Evolutionary conservation across 2,329 filamentous ascomycete species (phyloP).

Genomic region (Colletotrichum filicis): DNA sequence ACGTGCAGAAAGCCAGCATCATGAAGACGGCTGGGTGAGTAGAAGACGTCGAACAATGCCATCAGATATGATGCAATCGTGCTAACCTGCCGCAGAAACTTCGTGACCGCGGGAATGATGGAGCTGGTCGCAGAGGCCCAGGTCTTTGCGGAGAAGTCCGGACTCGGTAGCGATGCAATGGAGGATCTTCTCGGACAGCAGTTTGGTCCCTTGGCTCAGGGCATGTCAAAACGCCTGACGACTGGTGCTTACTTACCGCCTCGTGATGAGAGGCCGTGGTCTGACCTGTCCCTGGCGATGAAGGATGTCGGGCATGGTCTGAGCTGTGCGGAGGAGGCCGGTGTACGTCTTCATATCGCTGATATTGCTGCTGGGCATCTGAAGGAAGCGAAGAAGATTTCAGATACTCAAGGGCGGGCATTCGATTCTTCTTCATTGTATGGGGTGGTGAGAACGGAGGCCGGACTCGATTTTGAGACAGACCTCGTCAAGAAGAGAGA

Average conservation of each 20-base stretch:
- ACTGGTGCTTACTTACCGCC: constrained; percentile 51
- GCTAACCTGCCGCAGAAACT: constrained; percentile 48
- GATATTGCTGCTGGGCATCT: constrained; percentile 56
- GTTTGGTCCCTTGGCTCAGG: constrained; percentile 49
- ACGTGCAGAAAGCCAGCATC: constrained; percentile 55
- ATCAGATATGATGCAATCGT: no score
- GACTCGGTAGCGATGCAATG: constrained; percentile 50
- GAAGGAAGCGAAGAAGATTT: constrained; percentile 52
- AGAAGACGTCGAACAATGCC: no score
- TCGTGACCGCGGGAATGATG: constrained; percentile 60
- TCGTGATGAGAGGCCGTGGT: constrained; percentile 52
- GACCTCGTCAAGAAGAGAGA: constrained; percentile 47
- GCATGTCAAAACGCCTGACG: constrained; percentile 50
- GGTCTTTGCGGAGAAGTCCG: constrained; percentile 58
- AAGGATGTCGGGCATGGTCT: constrained; percentile 64
- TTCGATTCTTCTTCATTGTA: constrained; percentile 64
- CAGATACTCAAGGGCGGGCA: constrained; percentile 44
- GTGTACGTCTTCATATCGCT: constrained; percentile 51
- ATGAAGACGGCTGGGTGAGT: constrained; percentile 59
- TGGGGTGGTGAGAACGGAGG: constrained; percentile 55
- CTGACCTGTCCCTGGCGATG: constrained; percentile 59
- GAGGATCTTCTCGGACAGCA: constrained; percentile 55
- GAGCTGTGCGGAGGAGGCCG: constrained; percentile 50
- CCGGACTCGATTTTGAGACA: constrained; percentile 57
- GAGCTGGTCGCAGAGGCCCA: constrained; percentile 61